Evolutionary conservation across 2,329 filamentous ascomycete genomes (phyloP).

Genomic region (Talaromyces sp.): DNA sequence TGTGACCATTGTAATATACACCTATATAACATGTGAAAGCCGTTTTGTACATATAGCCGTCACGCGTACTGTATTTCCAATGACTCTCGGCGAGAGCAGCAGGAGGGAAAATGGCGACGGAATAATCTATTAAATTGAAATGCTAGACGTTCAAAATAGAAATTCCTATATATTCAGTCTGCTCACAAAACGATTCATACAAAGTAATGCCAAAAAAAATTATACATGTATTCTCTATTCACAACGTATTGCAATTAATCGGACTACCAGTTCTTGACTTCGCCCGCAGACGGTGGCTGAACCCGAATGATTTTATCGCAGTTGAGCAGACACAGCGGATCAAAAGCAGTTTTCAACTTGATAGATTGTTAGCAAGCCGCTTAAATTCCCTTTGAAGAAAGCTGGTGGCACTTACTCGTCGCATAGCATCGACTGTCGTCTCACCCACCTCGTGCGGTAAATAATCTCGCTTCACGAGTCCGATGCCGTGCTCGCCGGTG

Average conservation of each 20-base stretch:
- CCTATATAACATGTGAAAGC: not conserved
- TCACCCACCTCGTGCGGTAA: constrained; percentile 58
- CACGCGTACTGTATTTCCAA: not conserved
- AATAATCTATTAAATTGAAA: not conserved
- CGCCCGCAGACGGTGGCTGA: constrained; percentile 23
- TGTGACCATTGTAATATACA: not conserved
- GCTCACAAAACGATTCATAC: not conserved
- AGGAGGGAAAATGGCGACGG: not conserved
- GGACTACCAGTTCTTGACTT: constrained; percentile 11
- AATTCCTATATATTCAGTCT: not conserved
- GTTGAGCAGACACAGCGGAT: constrained; percentile 62
- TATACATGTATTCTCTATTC: not conserved
- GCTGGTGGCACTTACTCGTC: constrained; percentile 45
- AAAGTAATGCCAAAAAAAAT: not conserved
- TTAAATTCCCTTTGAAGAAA: not conserved
- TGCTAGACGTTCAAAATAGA: not conserved
- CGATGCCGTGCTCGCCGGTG: constrained; percentile 68
- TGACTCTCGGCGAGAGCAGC: not conserved
- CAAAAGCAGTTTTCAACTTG: constrained; percentile 60
- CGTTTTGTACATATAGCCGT: not conserved
- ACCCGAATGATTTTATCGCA: constrained; percentile 63
- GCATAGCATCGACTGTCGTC: constrained; percentile 60
- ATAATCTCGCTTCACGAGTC: constrained; percentile 65
- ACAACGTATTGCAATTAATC: not conserved
- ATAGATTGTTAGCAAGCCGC: constrained; percentile 1